Percentiles rank a stretch among this genome's conserved stretches.
These are phyloP conservation scores for Firmiana major DNA, from an alignment of 345 rosid genomes.

Conservation along the genomic window DNA sequence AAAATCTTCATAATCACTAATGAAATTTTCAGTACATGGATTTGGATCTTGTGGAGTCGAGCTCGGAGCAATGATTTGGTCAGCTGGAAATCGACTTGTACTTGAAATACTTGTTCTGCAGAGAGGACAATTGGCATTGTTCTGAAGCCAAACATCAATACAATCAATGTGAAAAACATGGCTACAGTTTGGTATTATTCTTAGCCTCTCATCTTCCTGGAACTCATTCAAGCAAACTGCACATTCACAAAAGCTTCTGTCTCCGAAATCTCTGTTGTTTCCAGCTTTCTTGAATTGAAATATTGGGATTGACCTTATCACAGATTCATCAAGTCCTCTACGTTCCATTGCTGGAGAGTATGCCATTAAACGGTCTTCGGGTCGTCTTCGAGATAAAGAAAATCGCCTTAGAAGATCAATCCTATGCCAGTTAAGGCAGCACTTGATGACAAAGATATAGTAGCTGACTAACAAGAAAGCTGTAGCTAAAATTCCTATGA, in stretches of 20 bases:
- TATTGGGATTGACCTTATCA: slow-evolving; percentile 78
- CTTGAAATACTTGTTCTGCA: slow-evolving; percentile 76
- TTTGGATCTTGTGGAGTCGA: slow-evolving; percentile 44
- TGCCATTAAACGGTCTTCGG: slow-evolving; percentile 45
- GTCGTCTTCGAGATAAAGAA: slow-evolving; percentile 49
- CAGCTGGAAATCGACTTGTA: slow-evolving; percentile 21
- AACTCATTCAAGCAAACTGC: slow-evolving; percentile 86
- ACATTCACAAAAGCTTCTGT: slow-evolving; percentile 50
- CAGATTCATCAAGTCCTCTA: slow-evolving; percentile 77
- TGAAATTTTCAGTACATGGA: slow-evolving; percentile 20
- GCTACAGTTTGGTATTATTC: slow-evolving; percentile 64
- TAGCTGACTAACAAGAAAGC: slow-evolving; percentile 83
- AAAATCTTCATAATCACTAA: slow-evolving; percentile 53
- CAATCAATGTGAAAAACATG: slow-evolving; percentile 92
- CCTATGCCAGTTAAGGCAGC: slow-evolving; percentile 83
- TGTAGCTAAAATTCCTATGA: slow-evolving; percentile 80
- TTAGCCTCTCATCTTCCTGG: slow-evolving; percentile 71
- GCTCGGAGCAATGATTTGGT: slow-evolving; percentile 39
- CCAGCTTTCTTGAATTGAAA: slow-evolving; percentile 58
- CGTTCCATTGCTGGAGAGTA: slow-evolving; percentile 41
- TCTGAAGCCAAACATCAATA: slow-evolving; percentile 92
- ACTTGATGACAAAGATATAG: slow-evolving; percentile 78
- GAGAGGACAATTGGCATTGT: slow-evolving; percentile 81
- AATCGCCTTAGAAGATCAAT: slow-evolving; percentile 56
- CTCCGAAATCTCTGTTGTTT: slow-evolving; percentile 32